These are phyloP conservation scores for Kitagawia praeruptora DNA, from an alignment of 129 eudicot species.

Conservation along the genomic window DNA sequence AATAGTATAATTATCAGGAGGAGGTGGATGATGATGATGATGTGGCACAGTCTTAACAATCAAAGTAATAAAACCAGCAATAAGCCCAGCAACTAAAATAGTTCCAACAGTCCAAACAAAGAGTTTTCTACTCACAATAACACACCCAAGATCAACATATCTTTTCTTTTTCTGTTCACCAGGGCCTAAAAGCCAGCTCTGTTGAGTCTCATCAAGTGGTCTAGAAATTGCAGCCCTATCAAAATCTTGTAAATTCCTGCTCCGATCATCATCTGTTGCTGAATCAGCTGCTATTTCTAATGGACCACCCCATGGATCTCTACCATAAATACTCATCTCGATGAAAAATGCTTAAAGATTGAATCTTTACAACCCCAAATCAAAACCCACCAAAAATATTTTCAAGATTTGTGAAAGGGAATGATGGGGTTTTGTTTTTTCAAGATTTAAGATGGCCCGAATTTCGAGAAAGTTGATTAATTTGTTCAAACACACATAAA, in stretches of 20 bases:
- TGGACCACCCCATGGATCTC: conserved; percentile 13
- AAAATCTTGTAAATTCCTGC: conserved; percentile 60
- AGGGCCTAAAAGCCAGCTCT: conserved; percentile 94
- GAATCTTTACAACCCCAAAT: not conserved
- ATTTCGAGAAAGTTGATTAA: not conserved
- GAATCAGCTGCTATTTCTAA: conserved; percentile 12
- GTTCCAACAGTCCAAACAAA: conserved; percentile 75
- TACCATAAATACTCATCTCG: conserved; percentile 7
- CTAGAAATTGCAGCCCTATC: conserved; percentile 80
- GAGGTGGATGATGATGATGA: conserved; percentile 52
- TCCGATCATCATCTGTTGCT: conserved; percentile 66
- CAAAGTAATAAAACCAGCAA: conserved; percentile 52
- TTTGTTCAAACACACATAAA: not conserved
- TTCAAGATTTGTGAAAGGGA: not conserved
- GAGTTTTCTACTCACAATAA: conserved; percentile 75
- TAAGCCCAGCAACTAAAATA: conserved; percentile 58
- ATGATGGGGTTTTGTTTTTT: not conserved
- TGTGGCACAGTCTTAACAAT: conserved; percentile 63
- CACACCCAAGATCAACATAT: conserved; percentile 62
- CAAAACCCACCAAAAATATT: not conserved
- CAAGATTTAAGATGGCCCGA: not conserved
- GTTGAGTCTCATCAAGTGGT: conserved; percentile 82
- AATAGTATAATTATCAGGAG: conserved; percentile 78
- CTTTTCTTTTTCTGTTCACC: conserved; percentile 94
- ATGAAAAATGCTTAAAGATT: not conserved